Evolutionary conservation across 73 alveolate species (phyloP).

Genomic region (Strombidium stylifer): DNA sequence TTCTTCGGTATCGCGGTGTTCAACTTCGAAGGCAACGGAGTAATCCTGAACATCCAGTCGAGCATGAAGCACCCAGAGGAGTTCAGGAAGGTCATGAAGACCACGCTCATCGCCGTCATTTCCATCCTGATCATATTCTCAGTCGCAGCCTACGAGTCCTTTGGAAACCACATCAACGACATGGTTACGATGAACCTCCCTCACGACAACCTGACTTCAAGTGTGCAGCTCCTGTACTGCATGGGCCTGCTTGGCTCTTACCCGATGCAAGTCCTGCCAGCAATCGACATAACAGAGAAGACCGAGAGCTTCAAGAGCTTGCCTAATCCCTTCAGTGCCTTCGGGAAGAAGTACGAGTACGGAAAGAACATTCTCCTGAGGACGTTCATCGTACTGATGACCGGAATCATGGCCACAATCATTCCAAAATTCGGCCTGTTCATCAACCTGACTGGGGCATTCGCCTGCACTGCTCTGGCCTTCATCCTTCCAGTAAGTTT

Average conservation of each 20-base stretch:
- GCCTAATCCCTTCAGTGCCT: slow-evolving; percentile 6
- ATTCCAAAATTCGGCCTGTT: slow-evolving; percentile 57
- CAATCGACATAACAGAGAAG: slow-evolving; percentile 42
- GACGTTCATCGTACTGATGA: slow-evolving; percentile 22
- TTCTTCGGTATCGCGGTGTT: slow-evolving; percentile 64
- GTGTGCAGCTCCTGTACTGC: slow-evolving; percentile 32
- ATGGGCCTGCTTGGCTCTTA: slow-evolving; percentile 55
- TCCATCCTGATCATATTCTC: slow-evolving; percentile 5
- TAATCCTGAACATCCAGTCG: slow-evolving; percentile 39
- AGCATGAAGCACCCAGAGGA: slow-evolving; percentile 54
- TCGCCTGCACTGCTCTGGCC: slow-evolving; percentile 43
- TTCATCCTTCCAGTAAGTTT: slow-evolving; percentile 52
- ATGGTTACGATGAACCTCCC: slow-evolving; percentile 59
- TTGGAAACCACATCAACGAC: slow-evolving; percentile 33
- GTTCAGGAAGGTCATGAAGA: slow-evolving; percentile 3
- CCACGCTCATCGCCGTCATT: background rate
- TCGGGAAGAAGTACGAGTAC: background rate
- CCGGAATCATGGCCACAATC: slow-evolving; percentile 38
- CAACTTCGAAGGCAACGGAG: slow-evolving; percentile 61
- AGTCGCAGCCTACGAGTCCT: slow-evolving; percentile 43
- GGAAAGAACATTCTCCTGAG: slow-evolving; percentile 10
- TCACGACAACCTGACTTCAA: slow-evolving; percentile 28
- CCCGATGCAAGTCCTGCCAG: slow-evolving; percentile 54
- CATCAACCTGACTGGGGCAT: slow-evolving; percentile 54
- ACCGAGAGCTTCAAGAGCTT: slow-evolving; percentile 20